Conservation (phyloP, 179 eudicot species). For the Heliamphora pulchella region DNA sequence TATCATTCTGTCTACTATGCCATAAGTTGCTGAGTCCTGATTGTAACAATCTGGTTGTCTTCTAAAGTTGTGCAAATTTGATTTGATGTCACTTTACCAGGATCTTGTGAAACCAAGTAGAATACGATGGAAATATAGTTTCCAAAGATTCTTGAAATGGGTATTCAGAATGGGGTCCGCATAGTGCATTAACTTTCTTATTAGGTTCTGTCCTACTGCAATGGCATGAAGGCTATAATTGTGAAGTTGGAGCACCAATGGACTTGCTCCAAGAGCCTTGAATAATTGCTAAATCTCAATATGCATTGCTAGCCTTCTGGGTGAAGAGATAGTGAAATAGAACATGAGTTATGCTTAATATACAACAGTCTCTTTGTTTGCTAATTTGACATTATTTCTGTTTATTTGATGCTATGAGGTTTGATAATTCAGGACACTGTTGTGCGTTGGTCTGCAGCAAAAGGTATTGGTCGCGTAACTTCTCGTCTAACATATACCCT, state of each 20-base stretch:
- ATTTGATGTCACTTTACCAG: neutral
- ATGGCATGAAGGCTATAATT: neutral
- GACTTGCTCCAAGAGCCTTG: no score
- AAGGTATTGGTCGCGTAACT: slow-evolving; percentile 93
- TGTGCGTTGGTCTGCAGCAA: slow-evolving; percentile 99
- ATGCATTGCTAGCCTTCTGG: neutral
- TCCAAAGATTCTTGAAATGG: neutral
- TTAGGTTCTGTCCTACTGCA: neutral
- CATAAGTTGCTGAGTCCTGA: neutral
- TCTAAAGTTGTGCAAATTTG: neutral
- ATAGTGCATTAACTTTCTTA: neutral
- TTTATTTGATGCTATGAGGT: slow-evolving; percentile 9
- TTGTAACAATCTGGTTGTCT: neutral
- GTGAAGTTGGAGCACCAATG: no score
- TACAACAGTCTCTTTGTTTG: neutral
- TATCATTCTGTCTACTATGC: neutral
- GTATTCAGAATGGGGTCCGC: neutral
- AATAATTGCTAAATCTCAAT: neutral
- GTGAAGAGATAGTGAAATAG: neutral
- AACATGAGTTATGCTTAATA: neutral
- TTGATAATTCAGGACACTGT: slow-evolving; percentile 72
- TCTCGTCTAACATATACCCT: slow-evolving; percentile 71
- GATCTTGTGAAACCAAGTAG: neutral
- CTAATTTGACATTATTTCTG: neutral
- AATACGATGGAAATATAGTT: slow-evolving; percentile 1